These are phyloP conservation scores for Fonsecaea multimorphosa DNA, from an alignment of 2,329 filamentous ascomycete species.

Conservation along the genomic window DNA sequence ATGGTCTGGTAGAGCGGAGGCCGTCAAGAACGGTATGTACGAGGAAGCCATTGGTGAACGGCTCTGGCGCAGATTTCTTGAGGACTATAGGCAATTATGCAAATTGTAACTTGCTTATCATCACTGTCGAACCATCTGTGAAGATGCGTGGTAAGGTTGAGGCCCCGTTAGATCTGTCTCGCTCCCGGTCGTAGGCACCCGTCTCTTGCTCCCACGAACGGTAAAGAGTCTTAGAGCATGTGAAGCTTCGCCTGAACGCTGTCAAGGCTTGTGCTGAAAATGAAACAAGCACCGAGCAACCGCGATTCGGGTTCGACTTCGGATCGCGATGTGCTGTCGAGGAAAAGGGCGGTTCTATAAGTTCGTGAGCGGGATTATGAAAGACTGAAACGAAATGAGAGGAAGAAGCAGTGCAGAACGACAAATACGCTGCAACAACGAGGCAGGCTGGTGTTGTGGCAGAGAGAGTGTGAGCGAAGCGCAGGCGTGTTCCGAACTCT, in stretches of 20 bases:
- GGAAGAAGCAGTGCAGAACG: conserved; percentile 15
- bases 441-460: not conserved
- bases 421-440: not conserved
- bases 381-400: conserved; percentile 4
- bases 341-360: not conserved
- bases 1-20: conserved; percentile 58
- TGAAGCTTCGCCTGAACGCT: not conserved
- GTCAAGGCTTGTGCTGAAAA: not conserved
- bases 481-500: conserved; percentile 12
- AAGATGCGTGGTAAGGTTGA: not conserved
- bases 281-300: not conserved
- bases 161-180: not conserved
- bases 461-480: conserved; percentile 21
- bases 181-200: not conserved
- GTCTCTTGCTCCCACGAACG: not conserved
- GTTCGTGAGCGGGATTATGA: conserved; percentile 8
- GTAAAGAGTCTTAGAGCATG: not conserved
- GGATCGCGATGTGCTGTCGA: not conserved
- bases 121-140: conserved; percentile 7
- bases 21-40: conserved; percentile 13
- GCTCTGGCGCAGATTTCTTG: not conserved
- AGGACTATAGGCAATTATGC: not conserved
- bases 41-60: conserved; percentile 24
- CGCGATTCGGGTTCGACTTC: not conserved
- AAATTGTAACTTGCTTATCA: conserved; percentile 19